Evolutionary conservation across 306 rosid species (phyloP), one percentile per base, ranked within the genome.

Genomic region (Bauhinia variegata): DNA sequence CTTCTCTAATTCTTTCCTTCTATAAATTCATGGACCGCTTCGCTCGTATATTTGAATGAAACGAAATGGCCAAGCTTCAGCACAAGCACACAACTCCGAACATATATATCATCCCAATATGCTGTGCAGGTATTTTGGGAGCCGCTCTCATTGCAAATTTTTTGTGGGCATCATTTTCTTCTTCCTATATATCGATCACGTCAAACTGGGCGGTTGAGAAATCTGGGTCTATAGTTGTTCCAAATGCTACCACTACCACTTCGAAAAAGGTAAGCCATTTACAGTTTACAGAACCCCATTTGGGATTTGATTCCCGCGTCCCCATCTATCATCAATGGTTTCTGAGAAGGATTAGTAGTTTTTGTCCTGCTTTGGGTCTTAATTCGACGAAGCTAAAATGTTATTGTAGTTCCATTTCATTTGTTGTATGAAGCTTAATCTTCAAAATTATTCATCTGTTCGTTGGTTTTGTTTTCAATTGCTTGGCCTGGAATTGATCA

Each of bases 91-190:
- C 50, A 5, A 47, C 74, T 32, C 39, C 82, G 0, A 51, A 86
- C 14, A 75, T 70, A 66, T 16, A 82, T 8, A 63, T 72, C 18
- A 10, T 84, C 71, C 42, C 85, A 19, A 19, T 80, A 65, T 79
- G 72, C 19, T 70, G 80, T 58, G 64, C 67, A 0, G 57, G 33
- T 6, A 75, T 92, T 63, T 50, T 92, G 3, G 85, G 74, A 37
- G 54, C 54, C 15, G 78, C 76, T 44, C 47, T 92, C 70, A 8
- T 84, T 47, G 84, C 79, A 3, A 75, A 82, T 79, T 17, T 84
- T 65, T 78, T 87, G 5, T 84, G 88, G 82, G 68, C 89, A 31
- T 88, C 93, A 1, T 73, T 86, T 33, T 83, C 80, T 32, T 72
- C 87, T 9, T 28, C 67, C 0, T 63, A 54, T 47, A 7, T 72